Evolutionary conservation across 2,329 filamentous ascomycete genomes (phyloP).

Genomic region (Scytalidium sp.): DNA sequence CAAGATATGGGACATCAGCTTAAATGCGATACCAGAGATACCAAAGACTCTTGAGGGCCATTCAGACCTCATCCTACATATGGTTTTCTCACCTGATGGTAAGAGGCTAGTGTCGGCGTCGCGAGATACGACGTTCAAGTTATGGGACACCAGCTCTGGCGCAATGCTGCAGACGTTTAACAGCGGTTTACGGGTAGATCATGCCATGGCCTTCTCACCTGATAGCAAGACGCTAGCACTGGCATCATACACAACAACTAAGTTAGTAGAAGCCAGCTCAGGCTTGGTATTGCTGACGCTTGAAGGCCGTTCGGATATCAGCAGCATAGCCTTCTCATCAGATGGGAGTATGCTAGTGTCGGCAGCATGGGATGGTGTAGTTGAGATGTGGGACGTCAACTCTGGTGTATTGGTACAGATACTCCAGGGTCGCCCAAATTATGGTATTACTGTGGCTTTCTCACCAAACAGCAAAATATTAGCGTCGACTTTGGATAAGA

Average conservation of each 20-base stretch:
- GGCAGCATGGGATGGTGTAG: not conserved
- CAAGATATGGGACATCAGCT: conserved; percentile 7
- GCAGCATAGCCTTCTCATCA: conserved; percentile 7
- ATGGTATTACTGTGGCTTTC: conserved; percentile 1
- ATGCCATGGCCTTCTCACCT: conserved; percentile 5
- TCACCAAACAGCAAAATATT: conserved; percentile 3
- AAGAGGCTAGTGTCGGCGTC: conserved; percentile 3
- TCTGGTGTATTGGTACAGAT: not conserved
- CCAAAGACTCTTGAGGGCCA: not conserved
- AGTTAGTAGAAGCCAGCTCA: conserved; percentile 5
- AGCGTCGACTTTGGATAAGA: conserved; percentile 1
- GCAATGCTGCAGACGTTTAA: not conserved
- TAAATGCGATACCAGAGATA: not conserved
- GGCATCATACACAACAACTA: not conserved
- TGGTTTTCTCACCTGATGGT: conserved; percentile 9
- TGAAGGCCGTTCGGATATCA: not conserved
- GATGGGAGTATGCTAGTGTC: conserved; percentile 4
- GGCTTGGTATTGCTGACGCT: not conserved
- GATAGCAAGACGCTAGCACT: conserved; percentile 1
- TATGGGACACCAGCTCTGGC: conserved; percentile 3
- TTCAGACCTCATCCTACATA: not conserved
- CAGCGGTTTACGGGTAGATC: not conserved
- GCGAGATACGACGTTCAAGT: not conserved
- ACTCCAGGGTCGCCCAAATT: not conserved
- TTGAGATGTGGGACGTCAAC: conserved; percentile 1